Conservation (phyloP, 345 rosid species). For the Euphorbia tirucalli region DNA sequence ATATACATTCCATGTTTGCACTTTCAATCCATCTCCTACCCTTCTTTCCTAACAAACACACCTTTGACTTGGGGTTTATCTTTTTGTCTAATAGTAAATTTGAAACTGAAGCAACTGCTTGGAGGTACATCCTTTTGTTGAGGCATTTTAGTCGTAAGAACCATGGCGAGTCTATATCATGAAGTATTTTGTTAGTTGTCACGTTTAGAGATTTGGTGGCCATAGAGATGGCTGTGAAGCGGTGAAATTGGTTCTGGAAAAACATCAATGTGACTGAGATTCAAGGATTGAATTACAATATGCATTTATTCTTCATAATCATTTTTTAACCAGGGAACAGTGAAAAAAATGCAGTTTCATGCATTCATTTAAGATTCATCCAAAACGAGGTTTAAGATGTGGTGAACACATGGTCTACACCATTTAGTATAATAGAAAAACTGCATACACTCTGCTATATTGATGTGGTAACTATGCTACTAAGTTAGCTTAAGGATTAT, state of each 20-base stretch:
- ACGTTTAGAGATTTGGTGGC: no score
- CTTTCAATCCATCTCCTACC: neutral
- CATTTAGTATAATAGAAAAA: neutral
- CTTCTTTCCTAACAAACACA: neutral
- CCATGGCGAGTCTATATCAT: no score
- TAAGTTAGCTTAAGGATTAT: no score
- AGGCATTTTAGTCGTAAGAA: neutral
- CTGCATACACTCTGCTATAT: no score
- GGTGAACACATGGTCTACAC: neutral
- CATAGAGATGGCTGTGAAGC: no score
- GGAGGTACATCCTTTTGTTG: neutral
- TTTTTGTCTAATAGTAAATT: neutral
- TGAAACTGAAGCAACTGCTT: neutral
- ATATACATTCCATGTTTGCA: neutral
- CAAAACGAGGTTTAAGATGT: no score
- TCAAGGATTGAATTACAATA: neutral
- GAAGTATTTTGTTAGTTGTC: no score
- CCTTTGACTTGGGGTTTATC: neutral
- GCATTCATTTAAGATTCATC: neutral
- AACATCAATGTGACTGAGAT: neutral
- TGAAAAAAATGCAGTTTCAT: neutral
- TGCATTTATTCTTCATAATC: neutral
- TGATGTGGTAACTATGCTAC: neutral
- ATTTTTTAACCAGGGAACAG: neutral
- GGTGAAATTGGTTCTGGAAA: no score